Evolutionary conservation across 805 yeast species (phyloP).

Genomic region (Nakazawaea sp.): DNA sequence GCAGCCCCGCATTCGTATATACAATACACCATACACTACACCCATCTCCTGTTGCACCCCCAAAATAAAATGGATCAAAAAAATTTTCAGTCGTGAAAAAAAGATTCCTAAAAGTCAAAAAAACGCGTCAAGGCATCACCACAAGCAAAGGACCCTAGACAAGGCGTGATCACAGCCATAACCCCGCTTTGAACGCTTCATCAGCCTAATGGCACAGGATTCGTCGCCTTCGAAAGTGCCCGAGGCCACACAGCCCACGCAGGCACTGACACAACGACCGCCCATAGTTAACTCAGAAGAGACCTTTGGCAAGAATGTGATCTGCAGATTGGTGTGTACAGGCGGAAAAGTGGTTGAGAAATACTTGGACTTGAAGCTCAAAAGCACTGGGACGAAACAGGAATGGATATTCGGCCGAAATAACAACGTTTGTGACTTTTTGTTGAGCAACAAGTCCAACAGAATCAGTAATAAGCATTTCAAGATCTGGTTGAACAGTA

Average conservation of each 20-base stretch:
- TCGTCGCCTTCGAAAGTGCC: not conserved
- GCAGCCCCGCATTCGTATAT: too few relatives aligned
- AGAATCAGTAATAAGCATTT: constrained; percentile 72
- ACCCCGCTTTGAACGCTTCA: too few relatives aligned
- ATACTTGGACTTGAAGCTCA: constrained; percentile 24
- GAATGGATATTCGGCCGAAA: constrained; percentile 64
- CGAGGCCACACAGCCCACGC: constrained; percentile 29
- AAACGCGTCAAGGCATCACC: not conserved
- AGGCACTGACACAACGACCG: constrained; percentile 25
- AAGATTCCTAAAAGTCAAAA: too few relatives aligned
- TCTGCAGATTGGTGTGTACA: constrained; percentile 29
- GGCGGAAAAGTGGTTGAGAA: constrained; percentile 16
- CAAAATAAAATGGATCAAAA: not conserved
- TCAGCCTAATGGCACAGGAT: not conserved
- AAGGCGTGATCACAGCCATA: too few relatives aligned
- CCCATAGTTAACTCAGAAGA: constrained; percentile 18
- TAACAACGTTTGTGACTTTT: constrained; percentile 49
- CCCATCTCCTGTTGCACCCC: not conserved
- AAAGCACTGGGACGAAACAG: constrained; percentile 11
- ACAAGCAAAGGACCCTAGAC: too few relatives aligned
- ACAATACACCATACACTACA: too few relatives aligned
- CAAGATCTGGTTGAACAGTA: constrained; percentile 46
- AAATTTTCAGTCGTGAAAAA: too few relatives aligned
- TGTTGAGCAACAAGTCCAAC: constrained; percentile 50
- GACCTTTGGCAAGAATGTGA: constrained; percentile 22